Evolutionary conservation across 139 green algal genomes (phyloP).

Genomic region (Penium margaritaceum): DNA sequence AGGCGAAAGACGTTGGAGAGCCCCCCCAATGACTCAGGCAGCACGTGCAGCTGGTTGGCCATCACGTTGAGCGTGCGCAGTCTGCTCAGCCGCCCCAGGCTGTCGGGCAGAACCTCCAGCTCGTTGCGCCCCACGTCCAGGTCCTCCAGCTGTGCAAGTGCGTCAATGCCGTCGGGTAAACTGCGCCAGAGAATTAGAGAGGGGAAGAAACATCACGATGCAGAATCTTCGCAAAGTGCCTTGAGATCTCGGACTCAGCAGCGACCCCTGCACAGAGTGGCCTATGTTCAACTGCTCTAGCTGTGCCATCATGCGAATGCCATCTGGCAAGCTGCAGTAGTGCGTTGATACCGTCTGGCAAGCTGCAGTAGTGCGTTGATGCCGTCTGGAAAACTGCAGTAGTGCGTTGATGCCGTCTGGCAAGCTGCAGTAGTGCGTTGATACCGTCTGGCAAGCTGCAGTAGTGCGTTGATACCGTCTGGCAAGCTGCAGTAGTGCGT

Average conservation of each 20-base stretch:
- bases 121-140: constrained; percentile 55
- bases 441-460: too few relatives aligned
- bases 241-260: background rate
- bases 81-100: constrained; percentile 39
- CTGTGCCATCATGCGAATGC: too few relatives aligned
- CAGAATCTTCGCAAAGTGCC: background rate
- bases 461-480: too few relatives aligned
- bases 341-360: background rate
- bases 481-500: too few relatives aligned
- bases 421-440: too few relatives aligned
- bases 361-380: too few relatives aligned
- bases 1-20: constrained; percentile 52
- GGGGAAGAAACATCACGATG: background rate
- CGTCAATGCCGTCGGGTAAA: constrained; percentile 18
- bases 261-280: background rate
- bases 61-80: constrained; percentile 55
- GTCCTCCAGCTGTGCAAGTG: constrained; percentile 44
- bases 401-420: too few relatives aligned
- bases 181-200: background rate
- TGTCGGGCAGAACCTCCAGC: constrained; percentile 46
- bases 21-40: constrained; percentile 52
- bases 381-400: too few relatives aligned
- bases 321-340: background rate
- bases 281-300: too few relatives aligned
- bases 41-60: constrained; percentile 38